phyloP scores from a whole-genome alignment of 2,329 filamentous ascomycete species.

The Beauveria sp. region DNA sequence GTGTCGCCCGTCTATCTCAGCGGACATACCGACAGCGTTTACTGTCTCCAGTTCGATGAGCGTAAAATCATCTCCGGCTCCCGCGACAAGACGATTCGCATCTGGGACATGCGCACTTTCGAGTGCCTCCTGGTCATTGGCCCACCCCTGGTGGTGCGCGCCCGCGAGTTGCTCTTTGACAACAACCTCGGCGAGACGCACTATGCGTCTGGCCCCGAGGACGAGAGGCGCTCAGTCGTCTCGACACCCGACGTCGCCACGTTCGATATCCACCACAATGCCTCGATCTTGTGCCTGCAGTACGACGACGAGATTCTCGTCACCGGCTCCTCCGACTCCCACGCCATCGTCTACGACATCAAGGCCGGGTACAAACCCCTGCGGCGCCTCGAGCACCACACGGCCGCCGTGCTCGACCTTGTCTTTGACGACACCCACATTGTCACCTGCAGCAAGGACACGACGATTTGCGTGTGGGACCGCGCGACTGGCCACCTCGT shows the following conservation, averaged over 20 bases:
- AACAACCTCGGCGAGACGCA: slow-evolving; percentile 44
- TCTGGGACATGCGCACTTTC: slow-evolving; percentile 91
- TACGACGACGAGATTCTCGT: slow-evolving; percentile 91
- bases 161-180: slow-evolving; percentile 43
- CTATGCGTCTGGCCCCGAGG: slow-evolving; percentile 47
- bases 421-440: slow-evolving; percentile 90
- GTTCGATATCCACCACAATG: slow-evolving; percentile 67
- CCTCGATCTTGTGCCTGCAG: slow-evolving; percentile 89
- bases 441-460: slow-evolving; percentile 94
- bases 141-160: slow-evolving; percentile 56
- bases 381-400: slow-evolving; percentile 68
- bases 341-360: slow-evolving; percentile 86
- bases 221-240: slow-evolving; percentile 29
- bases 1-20: slow-evolving; percentile 82
- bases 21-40: slow-evolving; percentile 91
- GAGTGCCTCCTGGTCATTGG: slow-evolving; percentile 82
- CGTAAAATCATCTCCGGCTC: slow-evolving; percentile 96
- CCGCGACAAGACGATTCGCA: slow-evolving; percentile 86
- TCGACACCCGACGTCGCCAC: slow-evolving; percentile 48
- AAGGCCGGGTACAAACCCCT: slow-evolving; percentile 71
- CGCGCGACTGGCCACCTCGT: slow-evolving; percentile 68
- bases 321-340: slow-evolving; percentile 87
- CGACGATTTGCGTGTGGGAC: slow-evolving; percentile 90
- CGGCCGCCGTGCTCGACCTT: slow-evolving; percentile 84
- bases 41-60: slow-evolving; percentile 97